These are phyloP conservation scores for Pelargonium myrrhifolium DNA, from an alignment of 441 rosid species.

Conservation along the genomic window DNA sequence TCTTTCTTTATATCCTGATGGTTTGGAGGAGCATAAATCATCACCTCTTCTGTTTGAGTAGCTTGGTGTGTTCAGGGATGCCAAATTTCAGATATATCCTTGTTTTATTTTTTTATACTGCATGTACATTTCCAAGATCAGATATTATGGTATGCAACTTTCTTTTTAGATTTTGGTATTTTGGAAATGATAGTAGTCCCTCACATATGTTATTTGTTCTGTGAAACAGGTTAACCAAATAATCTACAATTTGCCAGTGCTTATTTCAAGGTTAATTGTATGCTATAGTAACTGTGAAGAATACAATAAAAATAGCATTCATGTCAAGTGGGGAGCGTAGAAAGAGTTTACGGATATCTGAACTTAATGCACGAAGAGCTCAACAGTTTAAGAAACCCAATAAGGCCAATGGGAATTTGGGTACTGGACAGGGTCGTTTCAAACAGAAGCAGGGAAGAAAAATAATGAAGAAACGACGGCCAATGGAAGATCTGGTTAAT, in stretches of 20 bases:
- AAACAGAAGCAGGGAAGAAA: slow-evolving; percentile 18
- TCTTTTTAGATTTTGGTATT: not conserved
- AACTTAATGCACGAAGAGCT: slow-evolving; percentile 30
- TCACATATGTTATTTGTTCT: not conserved
- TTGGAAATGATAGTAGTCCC: not conserved
- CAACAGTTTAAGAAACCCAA: slow-evolving; percentile 11
- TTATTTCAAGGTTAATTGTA: not conserved
- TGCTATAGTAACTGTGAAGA: not conserved
- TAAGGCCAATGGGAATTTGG: slow-evolving; percentile 7
- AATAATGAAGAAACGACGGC: slow-evolving; percentile 24
- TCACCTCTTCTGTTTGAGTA: too few relatives aligned
- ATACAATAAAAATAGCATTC: not conserved
- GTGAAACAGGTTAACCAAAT: not conserved
- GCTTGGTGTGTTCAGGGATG: too few relatives aligned
- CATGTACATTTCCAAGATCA: too few relatives aligned
- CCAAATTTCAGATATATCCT: too few relatives aligned
- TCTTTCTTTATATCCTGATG: too few relatives aligned
- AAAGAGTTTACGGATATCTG: slow-evolving; percentile 30
- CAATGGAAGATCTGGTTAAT: slow-evolving; percentile 24
- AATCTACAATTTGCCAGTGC: not conserved
- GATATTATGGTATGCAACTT: not conserved
- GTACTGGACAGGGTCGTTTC: slow-evolving; percentile 5
- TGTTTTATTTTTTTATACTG: too few relatives aligned
- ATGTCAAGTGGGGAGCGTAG: slow-evolving; percentile 21
- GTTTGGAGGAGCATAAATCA: too few relatives aligned